Conservation (phyloP, 1,284 basidiomycete species). For the Marasmius tenuissimus region DNA sequence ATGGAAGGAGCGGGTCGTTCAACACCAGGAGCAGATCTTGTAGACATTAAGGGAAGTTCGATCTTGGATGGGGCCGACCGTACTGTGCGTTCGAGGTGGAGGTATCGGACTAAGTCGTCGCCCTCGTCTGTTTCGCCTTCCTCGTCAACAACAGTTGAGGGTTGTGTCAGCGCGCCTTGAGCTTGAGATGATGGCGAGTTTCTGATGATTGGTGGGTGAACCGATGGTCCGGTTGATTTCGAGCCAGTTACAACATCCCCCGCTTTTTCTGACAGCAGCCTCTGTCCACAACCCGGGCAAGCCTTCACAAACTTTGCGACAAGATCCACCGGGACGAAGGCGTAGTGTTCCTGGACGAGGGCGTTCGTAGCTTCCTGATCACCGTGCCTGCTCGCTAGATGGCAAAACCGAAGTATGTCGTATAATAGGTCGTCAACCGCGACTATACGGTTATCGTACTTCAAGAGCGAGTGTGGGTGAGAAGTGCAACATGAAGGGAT, state of each 20-base stretch:
- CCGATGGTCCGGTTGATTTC: no score
- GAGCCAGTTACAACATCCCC: constrained; percentile 3
- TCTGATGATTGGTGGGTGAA: background rate
- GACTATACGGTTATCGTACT: constrained; percentile 40
- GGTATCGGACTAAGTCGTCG: background rate
- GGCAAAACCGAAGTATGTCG: constrained; percentile 71
- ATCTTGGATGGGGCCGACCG: constrained; percentile 1
- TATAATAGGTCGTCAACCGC: constrained; percentile 77
- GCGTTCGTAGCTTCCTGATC: constrained; percentile 75
- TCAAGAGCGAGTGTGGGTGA: background rate
- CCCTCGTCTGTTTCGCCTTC: background rate
- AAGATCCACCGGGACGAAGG: constrained; percentile 81
- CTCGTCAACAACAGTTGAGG: background rate
- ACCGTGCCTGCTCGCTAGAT: constrained; percentile 64
- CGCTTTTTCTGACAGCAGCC: background rate
- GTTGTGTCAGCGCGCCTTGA: background rate
- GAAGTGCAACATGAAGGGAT: background rate
- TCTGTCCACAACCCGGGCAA: constrained; percentile 64
- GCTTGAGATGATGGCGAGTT: background rate
- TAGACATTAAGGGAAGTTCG: constrained; percentile 12
- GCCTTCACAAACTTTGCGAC: constrained; percentile 73
- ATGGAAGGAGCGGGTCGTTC: background rate
- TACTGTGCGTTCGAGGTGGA: background rate
- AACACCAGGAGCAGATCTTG: constrained; percentile 11
- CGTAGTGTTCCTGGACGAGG: constrained; percentile 62